Percentiles rank a stretch among this genome's conserved stretches.
phyloP scores from a whole-genome alignment of 441 rosid genomes.

The Rhodomyrtus psidioides region DNA sequence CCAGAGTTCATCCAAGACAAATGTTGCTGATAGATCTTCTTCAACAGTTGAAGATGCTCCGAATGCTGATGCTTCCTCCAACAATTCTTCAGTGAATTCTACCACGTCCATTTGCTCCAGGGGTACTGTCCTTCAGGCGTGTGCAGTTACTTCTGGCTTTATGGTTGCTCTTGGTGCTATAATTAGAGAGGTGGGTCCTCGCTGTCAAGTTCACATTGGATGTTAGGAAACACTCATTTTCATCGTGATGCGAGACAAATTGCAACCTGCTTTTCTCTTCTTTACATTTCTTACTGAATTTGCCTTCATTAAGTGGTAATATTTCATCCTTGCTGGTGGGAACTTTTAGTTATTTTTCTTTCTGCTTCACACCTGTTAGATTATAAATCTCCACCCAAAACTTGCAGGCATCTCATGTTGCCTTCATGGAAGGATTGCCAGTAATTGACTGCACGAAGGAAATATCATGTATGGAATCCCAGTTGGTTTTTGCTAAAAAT shows the following conservation, averaged over 20 bases:
- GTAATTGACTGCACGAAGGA: conserved; percentile 55
- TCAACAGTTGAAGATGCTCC: conserved; percentile 14
- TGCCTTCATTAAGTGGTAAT: not conserved
- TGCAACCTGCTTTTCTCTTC: not conserved
- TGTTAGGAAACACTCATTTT: not conserved
- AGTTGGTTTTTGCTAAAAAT: not conserved
- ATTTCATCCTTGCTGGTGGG: not conserved
- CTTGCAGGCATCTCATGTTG: conserved; percentile 68
- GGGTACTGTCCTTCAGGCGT: conserved; percentile 69
- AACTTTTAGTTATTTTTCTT: not conserved
- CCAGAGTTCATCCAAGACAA: conserved; percentile 4
- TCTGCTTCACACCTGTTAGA: not conserved
- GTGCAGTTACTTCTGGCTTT: conserved; percentile 59
- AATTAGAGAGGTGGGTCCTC: conserved; percentile 49
- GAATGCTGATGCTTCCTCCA: conserved; percentile 7
- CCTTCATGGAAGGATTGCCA: conserved; percentile 60
- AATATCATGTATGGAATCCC: conserved; percentile 46
- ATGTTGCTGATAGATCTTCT: conserved; percentile 15
- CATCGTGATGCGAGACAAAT: not conserved
- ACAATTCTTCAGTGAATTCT: conserved; percentile 8
- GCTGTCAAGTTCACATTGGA: not conserved
- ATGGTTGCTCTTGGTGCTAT: conserved; percentile 57
- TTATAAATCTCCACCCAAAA: not conserved
- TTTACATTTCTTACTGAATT: not conserved
- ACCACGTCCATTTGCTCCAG: conserved; percentile 35